Base-by-base conservation (phyloP, 495 filamentous ascomycete species). In the Penicillium subrubescens region DNA sequence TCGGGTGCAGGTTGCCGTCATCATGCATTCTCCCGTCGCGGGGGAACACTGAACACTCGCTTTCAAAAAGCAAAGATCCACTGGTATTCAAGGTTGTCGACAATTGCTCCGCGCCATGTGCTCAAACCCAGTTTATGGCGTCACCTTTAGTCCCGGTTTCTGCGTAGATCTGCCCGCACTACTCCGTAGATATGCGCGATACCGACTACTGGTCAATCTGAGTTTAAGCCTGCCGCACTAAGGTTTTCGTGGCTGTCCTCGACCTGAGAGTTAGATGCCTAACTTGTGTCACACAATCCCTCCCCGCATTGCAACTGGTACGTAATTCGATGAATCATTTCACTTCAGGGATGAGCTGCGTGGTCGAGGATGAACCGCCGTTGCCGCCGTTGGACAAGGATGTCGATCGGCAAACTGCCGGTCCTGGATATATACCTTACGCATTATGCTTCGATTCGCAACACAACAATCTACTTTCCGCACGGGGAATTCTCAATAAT, bases 81-180 rank as follows among this genome's bases (percentile, higher is more conserved):
- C 44, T 48, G 10, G n/a, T 8, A n/a, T 44, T n/a, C 3, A 17
- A 50, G 12, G 19, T 51, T 35, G 27, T 25, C 23, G 15, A 6
- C 31, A 19, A 43, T 48, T 52, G 59, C 33, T 60, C 33, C 27
- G 46, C 57, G 19, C 29, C 46, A 53, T 50, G 48, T 53, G 46
- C 33, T 19, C n/a, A 2, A 27, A 37, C 19, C 53, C 53, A 5
- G 53, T 37, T 21, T 12, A 56, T 56, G 53, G 19, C 53, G 53
- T 56, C 48, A 52, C 25, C 6, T 17, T 15, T 31, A 5, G 48
- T 52, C 25, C 8, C 25, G 6, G 12, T 29, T 21, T 48, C 43
- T 23, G 8, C 11, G 43, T 48, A 48, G 43, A 48, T 48, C 43
- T 48, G 19, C 43, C 43, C 43, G 19, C 21, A 14, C 21, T 12